These are phyloP conservation scores for Fusarium annulatum DNA, from an alignment of 2,329 filamentous ascomycete genomes.

Conservation along the genomic window DNA sequence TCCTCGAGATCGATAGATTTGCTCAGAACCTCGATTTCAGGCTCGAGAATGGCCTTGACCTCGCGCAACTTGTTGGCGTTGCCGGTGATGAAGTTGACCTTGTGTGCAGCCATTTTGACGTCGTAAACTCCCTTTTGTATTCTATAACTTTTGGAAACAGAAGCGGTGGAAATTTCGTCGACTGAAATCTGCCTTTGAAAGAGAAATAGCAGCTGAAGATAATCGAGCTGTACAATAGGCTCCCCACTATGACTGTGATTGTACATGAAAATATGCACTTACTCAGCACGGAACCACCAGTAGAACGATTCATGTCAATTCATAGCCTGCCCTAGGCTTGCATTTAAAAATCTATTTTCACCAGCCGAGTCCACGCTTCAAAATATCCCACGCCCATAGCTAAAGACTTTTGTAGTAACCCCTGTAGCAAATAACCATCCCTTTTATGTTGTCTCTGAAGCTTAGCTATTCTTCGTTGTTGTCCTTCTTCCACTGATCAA, in stretches of 20 bases:
- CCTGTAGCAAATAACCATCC: neutral
- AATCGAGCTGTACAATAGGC: constrained; percentile 1
- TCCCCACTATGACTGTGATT: constrained; percentile 15
- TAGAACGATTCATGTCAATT: constrained; percentile 37
- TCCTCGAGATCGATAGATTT: constrained; percentile 85
- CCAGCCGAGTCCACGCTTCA: constrained; percentile 17
- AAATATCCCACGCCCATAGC: neutral
- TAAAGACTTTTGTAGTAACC: neutral
- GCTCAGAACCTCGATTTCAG: constrained; percentile 77
- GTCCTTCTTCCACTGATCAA: constrained; percentile 83
- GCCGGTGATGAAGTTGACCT: constrained; percentile 92
- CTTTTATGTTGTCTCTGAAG: neutral
- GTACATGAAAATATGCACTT: constrained; percentile 33
- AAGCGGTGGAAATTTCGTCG: neutral
- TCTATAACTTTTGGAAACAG: too few relatives aligned
- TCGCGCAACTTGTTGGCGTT: constrained; percentile 95
- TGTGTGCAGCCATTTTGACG: constrained; percentile 54
- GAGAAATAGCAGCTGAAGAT: constrained; percentile 2
- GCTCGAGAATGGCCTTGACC: constrained; percentile 85
- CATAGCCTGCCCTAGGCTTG: constrained; percentile 30
- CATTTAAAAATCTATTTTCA: constrained; percentile 40
- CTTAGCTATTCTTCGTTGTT: constrained; percentile 46
- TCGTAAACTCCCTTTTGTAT: neutral
- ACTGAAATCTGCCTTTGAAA: neutral
- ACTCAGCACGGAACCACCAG: constrained; percentile 11